Percentiles rank a stretch among this genome's conserved stretches.
Evolutionary conservation across 768 basidiomycete species (phyloP).

Genomic region (Amanita rubescens): DNA sequence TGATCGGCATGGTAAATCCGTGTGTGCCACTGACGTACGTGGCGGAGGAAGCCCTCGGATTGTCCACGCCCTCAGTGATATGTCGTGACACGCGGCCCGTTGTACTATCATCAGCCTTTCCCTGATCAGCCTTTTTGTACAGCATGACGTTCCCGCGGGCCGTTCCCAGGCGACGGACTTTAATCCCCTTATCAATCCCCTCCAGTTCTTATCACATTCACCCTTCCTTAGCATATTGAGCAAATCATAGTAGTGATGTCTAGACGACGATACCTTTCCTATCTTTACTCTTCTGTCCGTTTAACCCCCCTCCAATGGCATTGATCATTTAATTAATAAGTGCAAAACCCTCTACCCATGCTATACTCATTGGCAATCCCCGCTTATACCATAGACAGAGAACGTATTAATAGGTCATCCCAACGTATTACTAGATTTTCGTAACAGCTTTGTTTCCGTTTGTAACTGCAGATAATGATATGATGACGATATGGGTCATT

Average conservation of each 20-base stretch:
- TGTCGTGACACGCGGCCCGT: neutral
- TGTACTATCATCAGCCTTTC: neutral
- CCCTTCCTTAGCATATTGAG: neutral
- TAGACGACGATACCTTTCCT: neutral
- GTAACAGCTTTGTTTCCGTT: neutral
- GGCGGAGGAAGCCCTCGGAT: neutral
- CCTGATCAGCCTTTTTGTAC: neutral
- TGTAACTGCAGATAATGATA: neutral
- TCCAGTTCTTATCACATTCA: neutral
- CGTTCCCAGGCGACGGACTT: neutral
- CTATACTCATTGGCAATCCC: neutral
- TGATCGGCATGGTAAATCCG: slow-evolving; percentile 1
- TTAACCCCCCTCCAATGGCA: neutral
- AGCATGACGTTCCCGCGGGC: neutral
- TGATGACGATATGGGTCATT: neutral
- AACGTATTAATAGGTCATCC: neutral
- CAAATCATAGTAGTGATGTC: neutral
- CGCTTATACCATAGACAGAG: neutral
- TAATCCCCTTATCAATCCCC: neutral
- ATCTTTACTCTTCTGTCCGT: neutral
- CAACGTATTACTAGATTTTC: neutral
- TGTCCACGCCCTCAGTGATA: neutral
- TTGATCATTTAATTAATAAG: neutral
- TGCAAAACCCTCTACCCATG: neutral
- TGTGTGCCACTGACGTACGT: slow-evolving; percentile 2